Evolutionary conservation across 768 basidiomycete genomes (phyloP), one percentile per base, ranked within the genome.

Genomic region (Phylloporus sp.): DNA sequence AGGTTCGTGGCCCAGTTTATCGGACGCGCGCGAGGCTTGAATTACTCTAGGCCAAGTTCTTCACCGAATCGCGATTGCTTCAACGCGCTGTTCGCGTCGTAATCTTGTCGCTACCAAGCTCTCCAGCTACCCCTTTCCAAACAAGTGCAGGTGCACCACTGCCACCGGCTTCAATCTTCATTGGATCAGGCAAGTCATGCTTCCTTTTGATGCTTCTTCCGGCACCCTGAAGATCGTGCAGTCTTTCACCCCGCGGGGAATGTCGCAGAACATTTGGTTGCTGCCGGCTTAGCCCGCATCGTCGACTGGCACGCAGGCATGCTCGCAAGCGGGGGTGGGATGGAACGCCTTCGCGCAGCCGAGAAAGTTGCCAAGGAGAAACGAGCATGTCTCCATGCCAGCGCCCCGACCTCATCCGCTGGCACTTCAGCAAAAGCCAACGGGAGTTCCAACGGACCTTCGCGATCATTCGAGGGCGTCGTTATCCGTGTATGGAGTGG

Each of bases 291-390:
- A 2, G 95, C 95, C 16, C 86, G 91, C 51, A 80, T 97, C 45
- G 86, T 98, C 52, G 95, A 95, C 65, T 97, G 95, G 95, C 95
- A 99, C 67, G 94, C 95, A 15, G 95, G 95, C 20, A 88, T 98
- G 80, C 81, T 99, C 20, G 84, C 91, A 1, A 80, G 77, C 47
- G 75, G 78, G 46, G 93, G 93, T 35, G 88, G 83, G 5, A 91
- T 97, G 82, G 92, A 95, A 61, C 84, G 83, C 36, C 78, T 97
- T 26, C 84, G 95, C 46, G 80, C 82, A 1, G 91, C 91, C 0
- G 95, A 97, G 71, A 86, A 79, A 66, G 64, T 59, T 43, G 92
- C 91, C 20, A 91, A 90, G 67, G 85, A 90, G 64, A 86, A 81
- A 61, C 81, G 84, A 27, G 69, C 76, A 2, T 82, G 74, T 54